Conservation (phyloP, 1,284 basidiomycete species). For the Thecaphora frezii region DNA sequence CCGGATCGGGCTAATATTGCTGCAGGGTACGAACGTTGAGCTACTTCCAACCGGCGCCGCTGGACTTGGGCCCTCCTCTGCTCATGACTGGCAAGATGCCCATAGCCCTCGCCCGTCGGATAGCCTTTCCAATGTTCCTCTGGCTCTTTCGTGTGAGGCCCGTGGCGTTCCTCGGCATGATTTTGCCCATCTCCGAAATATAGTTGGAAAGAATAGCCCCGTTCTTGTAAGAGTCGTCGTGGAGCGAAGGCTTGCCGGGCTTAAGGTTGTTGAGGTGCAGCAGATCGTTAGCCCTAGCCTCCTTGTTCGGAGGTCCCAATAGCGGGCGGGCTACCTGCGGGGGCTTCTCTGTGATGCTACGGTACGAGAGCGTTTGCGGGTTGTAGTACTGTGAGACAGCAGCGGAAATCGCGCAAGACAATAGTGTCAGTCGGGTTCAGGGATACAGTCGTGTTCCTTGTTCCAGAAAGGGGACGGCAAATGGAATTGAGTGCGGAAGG, state of each 20-base stretch:
- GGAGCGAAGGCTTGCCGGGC: conserved; percentile 52
- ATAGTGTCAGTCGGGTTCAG: neutral
- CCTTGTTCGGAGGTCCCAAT: conserved; percentile 39
- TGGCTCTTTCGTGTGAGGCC: conserved; percentile 80
- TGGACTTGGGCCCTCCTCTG: conserved; percentile 27
- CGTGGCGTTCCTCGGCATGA: conserved; percentile 71
- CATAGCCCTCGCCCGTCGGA: conserved; percentile 89
- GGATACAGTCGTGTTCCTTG: neutral
- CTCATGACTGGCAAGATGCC: conserved; percentile 71
- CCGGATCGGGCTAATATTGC: too few species aligned
- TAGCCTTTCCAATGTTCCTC: conserved; percentile 78
- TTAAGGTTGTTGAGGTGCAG: conserved; percentile 61
- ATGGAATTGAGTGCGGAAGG: neutral
- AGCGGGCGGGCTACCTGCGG: conserved; percentile 24
- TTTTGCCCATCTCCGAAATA: conserved; percentile 82
- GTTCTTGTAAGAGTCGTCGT: conserved; percentile 67
- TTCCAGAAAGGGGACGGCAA: neutral
- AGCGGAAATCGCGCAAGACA: neutral
- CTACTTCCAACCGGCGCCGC: conserved; percentile 35
- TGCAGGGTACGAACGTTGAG: too few species aligned
- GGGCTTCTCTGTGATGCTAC: conserved; percentile 19
- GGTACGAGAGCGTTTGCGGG: conserved; percentile 30
- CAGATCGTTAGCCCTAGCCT: conserved; percentile 63
- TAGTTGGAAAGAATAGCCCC: conserved; percentile 70
- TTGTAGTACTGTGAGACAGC: conserved; percentile 36